Base-by-base conservation (phyloP, 148 eudicot species). In the Polygonum aviculare region DNA sequence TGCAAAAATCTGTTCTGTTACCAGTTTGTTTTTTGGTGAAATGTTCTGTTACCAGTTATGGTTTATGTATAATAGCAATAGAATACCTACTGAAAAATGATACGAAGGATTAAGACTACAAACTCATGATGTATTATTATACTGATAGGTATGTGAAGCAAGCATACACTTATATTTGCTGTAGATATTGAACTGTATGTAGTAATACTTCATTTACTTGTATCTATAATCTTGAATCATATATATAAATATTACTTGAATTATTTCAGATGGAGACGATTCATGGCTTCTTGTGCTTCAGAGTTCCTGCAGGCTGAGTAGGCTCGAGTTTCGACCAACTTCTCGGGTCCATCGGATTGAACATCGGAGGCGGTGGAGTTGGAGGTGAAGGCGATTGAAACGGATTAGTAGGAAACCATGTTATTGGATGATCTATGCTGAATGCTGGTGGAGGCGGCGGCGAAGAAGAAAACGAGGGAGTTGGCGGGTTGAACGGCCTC, bases 391-490 rank as follows among this genome's bases (percentile, higher is more conserved):
- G 67, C 10, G 50, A 12, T 15, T 67, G 72, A 2, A 55, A 62
- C 31, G 78, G 78, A 44, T 60, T 62, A 1, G 26, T 12, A 5
- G 78, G 59, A 40, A 60, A 60, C 78, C 78, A 76, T 31, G 78
- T 76, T 63, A 40, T 76, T 33, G 72, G 78, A 48, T 76, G 55
- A 26, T 51, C 78, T 63, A 76, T 39, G 9, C 33, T 62, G 39
- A 76, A 76, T 44, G 55, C n/a, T 12, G 78, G 78, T 44, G 78
- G 72, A 21, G 77, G 71, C 3, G 77, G 77, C 10, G 77, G 77
- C 3, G 41, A 22, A 11, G 60, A 45, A 10, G 63, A 16, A 12
- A 49, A 63, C 5, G 78, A 26, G 31, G 31, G 78, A 21, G 2
- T 62, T 3, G 72, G 18, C 3, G 77, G 65, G 26, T 52, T 54